A percentile compares a stretch with the other conserved stretches of the same genome.
Conservation (phyloP, 2,329 filamentous ascomycete genomes). For the Tetracladium maxilliforme region DNA sequence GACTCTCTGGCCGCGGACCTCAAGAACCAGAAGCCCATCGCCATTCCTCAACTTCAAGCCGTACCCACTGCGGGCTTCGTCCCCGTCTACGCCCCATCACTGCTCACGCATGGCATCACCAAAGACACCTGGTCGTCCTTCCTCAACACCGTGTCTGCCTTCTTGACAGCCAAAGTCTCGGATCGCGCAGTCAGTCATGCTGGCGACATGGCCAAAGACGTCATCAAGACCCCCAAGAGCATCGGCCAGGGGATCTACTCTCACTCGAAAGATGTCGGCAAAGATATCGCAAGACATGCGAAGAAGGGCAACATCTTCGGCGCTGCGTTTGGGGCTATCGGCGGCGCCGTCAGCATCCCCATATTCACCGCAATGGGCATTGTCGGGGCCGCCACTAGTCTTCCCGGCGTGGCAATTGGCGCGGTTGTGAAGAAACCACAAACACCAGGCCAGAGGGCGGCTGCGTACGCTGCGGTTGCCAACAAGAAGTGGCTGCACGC, state of each 20-base stretch:
- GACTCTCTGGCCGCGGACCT: no score
- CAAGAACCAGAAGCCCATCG: no score
- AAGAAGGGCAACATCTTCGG: slow-evolving; percentile 23
- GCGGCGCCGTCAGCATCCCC: slow-evolving; percentile 22
- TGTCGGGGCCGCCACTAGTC: no score
- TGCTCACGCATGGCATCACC: no score
- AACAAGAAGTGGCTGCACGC: no score
- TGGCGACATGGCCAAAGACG: slow-evolving; percentile 20
- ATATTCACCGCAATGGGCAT: slow-evolving; percentile 20
- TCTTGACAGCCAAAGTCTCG: slow-evolving; percentile 27
- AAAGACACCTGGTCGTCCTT: slow-evolving; percentile 14
- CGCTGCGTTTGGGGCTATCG: slow-evolving; percentile 18
- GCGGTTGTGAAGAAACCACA: no score
- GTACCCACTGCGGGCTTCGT: no score
- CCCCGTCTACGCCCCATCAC: no score
- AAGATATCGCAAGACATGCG: slow-evolving; percentile 17
- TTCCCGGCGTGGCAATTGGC: no score
- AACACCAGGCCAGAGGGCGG: no score
- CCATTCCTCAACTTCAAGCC: no score
- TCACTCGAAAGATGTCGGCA: slow-evolving; percentile 21
- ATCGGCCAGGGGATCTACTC: slow-evolving; percentile 19
- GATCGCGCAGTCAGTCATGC: slow-evolving; percentile 27
- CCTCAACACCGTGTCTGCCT: slow-evolving; percentile 24
- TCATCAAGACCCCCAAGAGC: slow-evolving; percentile 19
- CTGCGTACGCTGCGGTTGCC: no score